These are phyloP conservation scores for Corylus heterophylla DNA, from an alignment of 306 rosid genomes.

Conservation along the genomic window DNA sequence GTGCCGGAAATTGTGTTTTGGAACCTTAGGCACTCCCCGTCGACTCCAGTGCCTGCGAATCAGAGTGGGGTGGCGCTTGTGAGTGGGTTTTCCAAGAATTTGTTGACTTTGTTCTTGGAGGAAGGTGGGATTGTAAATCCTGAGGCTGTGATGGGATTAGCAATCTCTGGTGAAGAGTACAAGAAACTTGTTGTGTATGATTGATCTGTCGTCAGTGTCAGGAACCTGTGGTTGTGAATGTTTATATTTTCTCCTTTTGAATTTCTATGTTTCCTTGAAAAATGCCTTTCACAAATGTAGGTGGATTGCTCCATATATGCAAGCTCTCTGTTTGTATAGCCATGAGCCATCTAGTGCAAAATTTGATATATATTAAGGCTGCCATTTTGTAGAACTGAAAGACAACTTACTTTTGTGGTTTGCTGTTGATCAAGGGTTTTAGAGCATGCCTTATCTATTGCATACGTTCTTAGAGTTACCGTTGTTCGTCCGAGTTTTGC, in stretches of 20 bases:
- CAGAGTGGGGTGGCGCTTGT: constrained; percentile 37
- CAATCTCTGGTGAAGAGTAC: constrained; percentile 33
- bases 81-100: constrained; percentile 41
- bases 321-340: not conserved
- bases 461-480: too few species aligned
- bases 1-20: constrained; percentile 45
- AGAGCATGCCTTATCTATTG: too few species aligned
- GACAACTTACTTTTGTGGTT: too few species aligned
- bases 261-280: not conserved
- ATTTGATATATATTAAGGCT: not conserved
- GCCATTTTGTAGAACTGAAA: not conserved
- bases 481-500: too few species aligned
- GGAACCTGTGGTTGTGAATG: not conserved
- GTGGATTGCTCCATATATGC: not conserved
- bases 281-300: not conserved
- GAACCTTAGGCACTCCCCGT: constrained; percentile 33
- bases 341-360: not conserved
- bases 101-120: constrained; percentile 25
- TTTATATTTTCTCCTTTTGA: not conserved
- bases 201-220: not conserved
- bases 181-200: constrained; percentile 37
- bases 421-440: too few species aligned
- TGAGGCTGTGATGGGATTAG: constrained; percentile 24
- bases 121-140: constrained; percentile 23
- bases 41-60: constrained; percentile 20